Base-by-base conservation (phyloP, 768 basidiomycete genomes). In the Lyophyllum semitale region DNA sequence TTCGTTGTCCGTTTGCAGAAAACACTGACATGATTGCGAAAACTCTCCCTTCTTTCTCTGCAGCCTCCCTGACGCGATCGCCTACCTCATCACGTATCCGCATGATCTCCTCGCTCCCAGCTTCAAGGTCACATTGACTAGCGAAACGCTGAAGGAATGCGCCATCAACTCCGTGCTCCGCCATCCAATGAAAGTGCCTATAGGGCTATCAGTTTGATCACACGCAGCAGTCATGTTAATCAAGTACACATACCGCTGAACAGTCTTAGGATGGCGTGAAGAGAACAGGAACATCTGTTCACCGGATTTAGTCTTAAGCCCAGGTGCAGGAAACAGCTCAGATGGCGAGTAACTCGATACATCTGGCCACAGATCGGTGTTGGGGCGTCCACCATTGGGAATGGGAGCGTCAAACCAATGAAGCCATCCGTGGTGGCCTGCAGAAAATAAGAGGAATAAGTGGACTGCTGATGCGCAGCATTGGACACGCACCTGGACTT, bases 131-230 rank as follows among this genome's bases (percentile, higher is more conserved):
- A 38, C 83, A 85, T 63, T 90, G 81, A 2, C 83, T 79, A 1
- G 80, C 80, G 64, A 92, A 93, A 3, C 92, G 84, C 68, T 93
- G 91, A 18, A 93, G 66, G 66, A 93, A 92, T 1, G 82, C 89
- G 12, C 91, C 92, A 57, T 93, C 89, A 35, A 94, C 82, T 42
- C 85, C 84, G 59, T 90, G 85, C 59, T 83, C 73, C 5, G 89
- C 89, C 92, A 94, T 93, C 91, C 89, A 91, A 60, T 82, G 79
- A 66, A 90, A 90, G 66, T 91, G 89, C 33, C 85, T 80, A 44
- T 20, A 43, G 30, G 48, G 43, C 37, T 22, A 23, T 49, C 45
- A 49, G 30, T 9, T 48, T 6, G 30, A 43, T 57, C 47, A 43
- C 47, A 43, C 29, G 22, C 38, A 57, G 48, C 22, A 23, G 13